A percentile compares a stretch with the other conserved stretches of the same genome.
Conservation (phyloP, 2,329 filamentous ascomycete genomes). For the Boeremia lycopersici region DNA sequence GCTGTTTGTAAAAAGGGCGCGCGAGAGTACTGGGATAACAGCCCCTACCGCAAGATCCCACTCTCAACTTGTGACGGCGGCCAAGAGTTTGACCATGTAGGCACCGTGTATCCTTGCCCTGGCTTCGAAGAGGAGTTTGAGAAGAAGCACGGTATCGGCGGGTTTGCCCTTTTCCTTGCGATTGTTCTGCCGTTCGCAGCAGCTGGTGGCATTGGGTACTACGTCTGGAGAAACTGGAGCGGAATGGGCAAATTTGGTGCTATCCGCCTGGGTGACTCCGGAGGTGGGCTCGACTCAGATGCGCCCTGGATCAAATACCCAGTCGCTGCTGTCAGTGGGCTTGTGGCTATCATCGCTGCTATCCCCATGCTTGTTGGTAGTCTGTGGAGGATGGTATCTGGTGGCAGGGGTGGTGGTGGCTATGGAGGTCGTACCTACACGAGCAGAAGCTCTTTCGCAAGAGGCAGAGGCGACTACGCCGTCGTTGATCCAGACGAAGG, state of each 20-base stretch:
- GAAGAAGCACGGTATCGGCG: constrained; percentile 71
- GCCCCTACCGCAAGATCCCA: constrained; percentile 87
- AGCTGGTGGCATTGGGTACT: constrained; percentile 79
- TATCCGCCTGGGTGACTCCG: constrained; percentile 77
- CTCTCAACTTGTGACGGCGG: constrained; percentile 86
- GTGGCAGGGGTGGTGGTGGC: constrained; percentile 54
- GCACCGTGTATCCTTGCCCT: constrained; percentile 68
- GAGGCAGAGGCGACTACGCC: constrained; percentile 84
- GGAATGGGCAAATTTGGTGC: constrained; percentile 90
- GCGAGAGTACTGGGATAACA: constrained; percentile 81
- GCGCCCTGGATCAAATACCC: constrained; percentile 82
- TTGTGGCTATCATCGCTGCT: constrained; percentile 62
- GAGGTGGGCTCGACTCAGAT: constrained; percentile 62
- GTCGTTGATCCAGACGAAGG: constrained; percentile 92
- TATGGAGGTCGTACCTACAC: constrained; percentile 74
- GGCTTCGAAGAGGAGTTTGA: constrained; percentile 83
- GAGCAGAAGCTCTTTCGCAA: constrained; percentile 85
- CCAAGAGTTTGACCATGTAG: constrained; percentile 71
- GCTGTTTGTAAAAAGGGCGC: constrained; percentile 69
- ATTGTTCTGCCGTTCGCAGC: constrained; percentile 75
- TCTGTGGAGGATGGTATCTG: constrained; percentile 69
- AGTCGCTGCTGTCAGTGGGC: constrained; percentile 53
- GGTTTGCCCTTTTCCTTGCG: constrained; percentile 81
- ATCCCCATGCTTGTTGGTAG: constrained; percentile 73
- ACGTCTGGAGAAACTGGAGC: constrained; percentile 82